A percentile compares a stretch with the other conserved stretches of the same genome.
Conservation (phyloP, 306 rosid genomes). For the Lupinus albus region DNA sequence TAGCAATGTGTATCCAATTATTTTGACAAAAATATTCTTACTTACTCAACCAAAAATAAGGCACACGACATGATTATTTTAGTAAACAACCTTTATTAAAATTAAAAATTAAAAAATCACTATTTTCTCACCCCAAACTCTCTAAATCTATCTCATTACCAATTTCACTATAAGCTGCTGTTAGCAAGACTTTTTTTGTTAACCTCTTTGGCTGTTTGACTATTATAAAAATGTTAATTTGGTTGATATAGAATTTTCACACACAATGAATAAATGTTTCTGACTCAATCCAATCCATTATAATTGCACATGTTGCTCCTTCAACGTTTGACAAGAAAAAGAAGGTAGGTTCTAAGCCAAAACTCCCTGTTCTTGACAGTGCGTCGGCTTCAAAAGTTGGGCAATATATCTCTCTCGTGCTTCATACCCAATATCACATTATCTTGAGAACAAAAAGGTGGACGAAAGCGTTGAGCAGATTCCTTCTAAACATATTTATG, state of each 20-base stretch:
- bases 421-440: slow-evolving; percentile 38
- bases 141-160: too few species aligned
- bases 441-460: slow-evolving; percentile 44
- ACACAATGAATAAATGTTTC: neutral
- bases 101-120: too few species aligned
- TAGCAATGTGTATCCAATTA: too few species aligned
- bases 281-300: slow-evolving; percentile 11
- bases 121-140: too few species aligned
- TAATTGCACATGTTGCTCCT: slow-evolving; percentile 64
- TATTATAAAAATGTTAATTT: neutral
- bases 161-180: too few species aligned
- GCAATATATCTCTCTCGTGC: slow-evolving; percentile 42
- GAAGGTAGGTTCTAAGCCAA: slow-evolving; percentile 57
- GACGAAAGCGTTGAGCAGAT: slow-evolving; percentile 42
- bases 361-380: slow-evolving; percentile 54
- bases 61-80: too few species aligned
- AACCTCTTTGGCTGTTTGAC: neutral
- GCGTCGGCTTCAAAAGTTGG: slow-evolving; percentile 40
- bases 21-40: too few species aligned
- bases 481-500: slow-evolving; percentile 35
- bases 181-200: neutral
- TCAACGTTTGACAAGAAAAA: slow-evolving; percentile 49
- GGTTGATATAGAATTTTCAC: slow-evolving; percentile 5
- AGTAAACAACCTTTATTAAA: too few species aligned
- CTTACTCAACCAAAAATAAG: too few species aligned